Percentiles rank a stretch among this genome's conserved stretches.
Evolutionary conservation across 2,329 filamentous ascomycete species (phyloP).

Genomic region (Alternaria sp.): DNA sequence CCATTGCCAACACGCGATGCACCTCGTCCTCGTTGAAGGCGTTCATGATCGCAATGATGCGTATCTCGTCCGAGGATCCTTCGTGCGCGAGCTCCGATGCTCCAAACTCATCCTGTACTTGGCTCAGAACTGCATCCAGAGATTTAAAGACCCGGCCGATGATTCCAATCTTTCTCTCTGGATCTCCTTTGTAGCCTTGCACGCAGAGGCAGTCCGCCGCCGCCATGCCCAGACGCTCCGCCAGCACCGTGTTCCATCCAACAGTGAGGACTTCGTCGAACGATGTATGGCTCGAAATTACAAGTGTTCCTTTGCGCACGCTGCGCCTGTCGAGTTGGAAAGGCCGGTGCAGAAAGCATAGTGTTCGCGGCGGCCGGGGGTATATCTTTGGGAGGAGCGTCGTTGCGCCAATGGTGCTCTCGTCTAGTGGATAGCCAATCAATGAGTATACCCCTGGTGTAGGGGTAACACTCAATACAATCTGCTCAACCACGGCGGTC

Average conservation of each 20-base stretch:
- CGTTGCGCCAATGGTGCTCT: slow-evolving; percentile 1
- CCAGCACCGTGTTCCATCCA: slow-evolving; percentile 47
- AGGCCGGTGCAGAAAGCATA: slow-evolving; percentile 44
- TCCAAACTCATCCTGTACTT: slow-evolving; percentile 37
- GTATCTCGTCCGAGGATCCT: slow-evolving; percentile 31
- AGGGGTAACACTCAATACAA: slow-evolving; percentile 41
- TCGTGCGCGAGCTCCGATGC: slow-evolving; percentile 31
- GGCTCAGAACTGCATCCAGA: slow-evolving; percentile 19
- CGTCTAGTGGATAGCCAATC: slow-evolving; percentile 26
- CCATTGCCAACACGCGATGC: slow-evolving; percentile 39
- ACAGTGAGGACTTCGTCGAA: slow-evolving; percentile 50
- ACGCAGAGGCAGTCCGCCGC: slow-evolving; percentile 37
- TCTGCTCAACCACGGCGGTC: slow-evolving; percentile 34
- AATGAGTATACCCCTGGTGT: slow-evolving; percentile 38
- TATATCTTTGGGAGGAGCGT: background rate
- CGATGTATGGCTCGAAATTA: slow-evolving; percentile 45
- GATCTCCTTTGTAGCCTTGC: slow-evolving; percentile 49
- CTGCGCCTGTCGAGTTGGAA: slow-evolving; percentile 38
- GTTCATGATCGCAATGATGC: slow-evolving; percentile 49
- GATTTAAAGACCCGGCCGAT: slow-evolving; percentile 28
- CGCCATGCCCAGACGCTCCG: slow-evolving; percentile 39
- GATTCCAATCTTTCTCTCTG: slow-evolving; percentile 47
- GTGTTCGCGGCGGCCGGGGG: slow-evolving; percentile 29
- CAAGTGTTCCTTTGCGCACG: slow-evolving; percentile 34
- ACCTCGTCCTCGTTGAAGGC: slow-evolving; percentile 49